Evolutionary conservation across 495 filamentous ascomycete species (phyloP).

Genomic region (Penicillium canescens): DNA sequence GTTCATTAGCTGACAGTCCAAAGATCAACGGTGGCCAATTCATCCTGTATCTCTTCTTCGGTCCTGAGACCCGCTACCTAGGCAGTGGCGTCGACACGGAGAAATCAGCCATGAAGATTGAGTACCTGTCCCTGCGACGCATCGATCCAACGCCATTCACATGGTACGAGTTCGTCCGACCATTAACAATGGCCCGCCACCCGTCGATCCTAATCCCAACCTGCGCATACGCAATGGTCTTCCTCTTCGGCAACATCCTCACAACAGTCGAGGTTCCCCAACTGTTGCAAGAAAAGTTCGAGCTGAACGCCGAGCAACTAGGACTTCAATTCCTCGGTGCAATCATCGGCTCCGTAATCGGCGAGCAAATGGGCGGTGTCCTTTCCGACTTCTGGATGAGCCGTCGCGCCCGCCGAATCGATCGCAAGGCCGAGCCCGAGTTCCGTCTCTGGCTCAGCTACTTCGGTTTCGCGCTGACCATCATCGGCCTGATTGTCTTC

Average conservation of each 20-base stretch:
- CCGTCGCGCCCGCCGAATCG: slow-evolving; percentile 22
- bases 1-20: slow-evolving; percentile 6
- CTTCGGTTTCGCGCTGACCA: slow-evolving; percentile 44
- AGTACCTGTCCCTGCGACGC: slow-evolving; percentile 45
- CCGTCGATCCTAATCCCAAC: slow-evolving; percentile 49
- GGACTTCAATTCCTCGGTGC: slow-evolving; percentile 53
- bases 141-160: slow-evolving; percentile 52
- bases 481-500: slow-evolving; percentile 54
- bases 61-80: slow-evolving; percentile 56
- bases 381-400: slow-evolving; percentile 52
- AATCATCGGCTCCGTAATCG: slow-evolving; percentile 55
- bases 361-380: slow-evolving; percentile 54
- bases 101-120: slow-evolving; percentile 29
- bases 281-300: slow-evolving; percentile 49
- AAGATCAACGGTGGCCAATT: slow-evolving; percentile 56
- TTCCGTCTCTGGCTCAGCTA: slow-evolving; percentile 57
- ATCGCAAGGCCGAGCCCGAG: slow-evolving; percentile 37
- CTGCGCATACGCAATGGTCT: slow-evolving; percentile 53
- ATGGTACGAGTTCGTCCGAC: slow-evolving; percentile 46
- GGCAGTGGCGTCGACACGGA: slow-evolving; percentile 18
- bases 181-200: slow-evolving; percentile 39
- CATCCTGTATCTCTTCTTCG: slow-evolving; percentile 54
- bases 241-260: slow-evolving; percentile 48
- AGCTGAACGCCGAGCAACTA: slow-evolving; percentile 51
- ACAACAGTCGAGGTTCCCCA: slow-evolving; percentile 55